Base-by-base conservation (phyloP, 1,139 yeast species). In the Pichia sp. region DNA sequence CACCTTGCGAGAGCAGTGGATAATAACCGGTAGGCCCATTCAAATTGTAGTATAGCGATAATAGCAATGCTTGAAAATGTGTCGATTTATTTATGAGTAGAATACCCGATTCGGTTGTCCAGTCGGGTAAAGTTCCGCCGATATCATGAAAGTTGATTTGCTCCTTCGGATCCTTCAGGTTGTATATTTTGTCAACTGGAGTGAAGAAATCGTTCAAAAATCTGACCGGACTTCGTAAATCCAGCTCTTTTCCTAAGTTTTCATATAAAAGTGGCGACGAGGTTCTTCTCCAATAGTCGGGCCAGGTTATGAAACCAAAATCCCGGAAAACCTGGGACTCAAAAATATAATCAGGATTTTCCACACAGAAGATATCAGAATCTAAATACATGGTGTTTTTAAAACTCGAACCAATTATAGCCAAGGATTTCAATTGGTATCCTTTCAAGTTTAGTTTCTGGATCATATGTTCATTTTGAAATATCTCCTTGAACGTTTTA, bases 281-380 rank as follows among this genome's bases (percentile, higher is more conserved):
- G 1, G 81, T 71, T 53, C 88, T 69, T 45, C 73, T 66, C 86
- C 87, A 81, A 47, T 75, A 76, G 58, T 81, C 87, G 4, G 88
- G 88, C 90, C 90, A 82, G 8, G 81, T 50, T 5, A 72, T 63
- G 51, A 72, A 52, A 3, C 73, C 73, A 39, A 57, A 55, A n/a
- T 60, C 55, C 9, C 52, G 39, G 49, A 59, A 69, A 5, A 68
- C 57, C n/a, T 60, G 52, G 4, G 67, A 58, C 3, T 57, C 57
- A 49, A 76, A 78, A 33, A 80, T 59, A 47, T 66, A 62, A 50
- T 81, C 86, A 28, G 80, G 71, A 49, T 77, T 73, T 37, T 59
- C 65, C 38, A 79, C 68, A 6, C 87, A 83, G 56, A 79, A 72
- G 52, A 79, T 73, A 58, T 82, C 88, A 2, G 86, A 77, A 57